Conservation (phyloP, 2,329 filamentous ascomycete species). For the Pseudogymnoascus sp. region DNA sequence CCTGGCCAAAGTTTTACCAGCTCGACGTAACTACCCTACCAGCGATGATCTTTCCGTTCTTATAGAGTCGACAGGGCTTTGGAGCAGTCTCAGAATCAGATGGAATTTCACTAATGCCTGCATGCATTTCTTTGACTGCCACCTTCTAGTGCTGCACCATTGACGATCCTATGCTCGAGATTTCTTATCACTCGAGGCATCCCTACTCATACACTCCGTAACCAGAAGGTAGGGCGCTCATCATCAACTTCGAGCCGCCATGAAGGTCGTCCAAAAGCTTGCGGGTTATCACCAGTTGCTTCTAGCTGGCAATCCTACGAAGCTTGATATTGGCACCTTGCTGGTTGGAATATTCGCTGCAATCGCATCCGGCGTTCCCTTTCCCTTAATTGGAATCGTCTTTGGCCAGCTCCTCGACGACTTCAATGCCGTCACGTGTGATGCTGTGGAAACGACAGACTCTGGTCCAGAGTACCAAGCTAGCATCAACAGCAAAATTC, state of each 20-base stretch:
- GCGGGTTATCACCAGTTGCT: conserved; percentile 30
- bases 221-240: background rate
- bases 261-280: conserved; percentile 28
- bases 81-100: background rate
- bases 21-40: background rate
- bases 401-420: conserved; percentile 56
- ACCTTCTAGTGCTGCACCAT: background rate
- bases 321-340: conserved; percentile 26
- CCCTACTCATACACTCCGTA: background rate
- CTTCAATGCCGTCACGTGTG: conserved; percentile 48
- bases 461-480: conserved; percentile 26
- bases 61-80: background rate
- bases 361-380: conserved; percentile 49
- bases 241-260: conserved; percentile 13
- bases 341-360: conserved; percentile 35
- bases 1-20: background rate
- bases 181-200: background rate
- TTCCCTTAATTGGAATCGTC: conserved; percentile 53
- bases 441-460: conserved; percentile 26
- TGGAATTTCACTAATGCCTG: background rate
- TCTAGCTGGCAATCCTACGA: conserved; percentile 31
- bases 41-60: background rate
- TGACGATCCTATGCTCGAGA: background rate
- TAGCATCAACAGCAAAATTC: conserved; percentile 47
- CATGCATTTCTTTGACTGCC: background rate